These are phyloP conservation scores for Candida gigantensis DNA, from an alignment of 1,139 yeast genomes.

Conservation along the genomic window DNA sequence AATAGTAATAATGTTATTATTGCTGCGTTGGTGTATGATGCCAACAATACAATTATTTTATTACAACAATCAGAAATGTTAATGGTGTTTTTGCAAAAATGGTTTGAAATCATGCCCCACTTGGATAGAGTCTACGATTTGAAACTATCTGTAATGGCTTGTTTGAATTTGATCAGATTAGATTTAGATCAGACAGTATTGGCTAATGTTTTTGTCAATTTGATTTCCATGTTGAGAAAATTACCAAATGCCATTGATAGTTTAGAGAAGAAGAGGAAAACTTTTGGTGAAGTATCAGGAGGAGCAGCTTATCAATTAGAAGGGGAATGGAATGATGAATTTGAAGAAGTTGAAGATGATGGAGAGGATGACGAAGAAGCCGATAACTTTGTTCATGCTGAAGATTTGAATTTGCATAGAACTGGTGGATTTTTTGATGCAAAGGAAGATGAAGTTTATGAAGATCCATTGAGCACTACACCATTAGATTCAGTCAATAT, in stretches of 20 bases:
- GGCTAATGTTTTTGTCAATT: conserved; percentile 14
- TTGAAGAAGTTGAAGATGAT: conserved; percentile 29
- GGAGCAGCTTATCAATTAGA: conserved; percentile 17
- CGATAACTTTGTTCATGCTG: conserved; percentile 17
- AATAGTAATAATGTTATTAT: conserved; percentile 66
- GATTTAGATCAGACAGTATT: conserved; percentile 22
- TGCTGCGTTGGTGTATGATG: conserved; percentile 64
- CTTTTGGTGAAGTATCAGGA: conserved; percentile 41
- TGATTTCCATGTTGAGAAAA: conserved; percentile 37
- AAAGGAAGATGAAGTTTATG: conserved; percentile 62
- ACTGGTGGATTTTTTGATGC: conserved; percentile 40
- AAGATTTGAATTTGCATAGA: conserved; percentile 36
- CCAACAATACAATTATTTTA: conserved; percentile 53
- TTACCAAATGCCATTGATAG: conserved; percentile 72
- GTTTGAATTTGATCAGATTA: conserved; percentile 48
- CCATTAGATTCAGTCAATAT: conserved; percentile 76
- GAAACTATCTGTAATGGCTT: conserved; percentile 70
- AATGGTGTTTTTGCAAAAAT: conserved; percentile 57
- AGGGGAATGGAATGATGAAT: conserved; percentile 23
- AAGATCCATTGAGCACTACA: conserved; percentile 79
- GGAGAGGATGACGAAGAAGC: conserved; percentile 45
- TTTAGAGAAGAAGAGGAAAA: conserved; percentile 62
- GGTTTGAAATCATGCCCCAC: conserved; percentile 63
- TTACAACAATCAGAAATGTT: conserved; percentile 51
- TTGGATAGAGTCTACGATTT: conserved; percentile 80